Conservation (phyloP, 768 basidiomycete genomes). For the Tremella fuciformis region DNA sequence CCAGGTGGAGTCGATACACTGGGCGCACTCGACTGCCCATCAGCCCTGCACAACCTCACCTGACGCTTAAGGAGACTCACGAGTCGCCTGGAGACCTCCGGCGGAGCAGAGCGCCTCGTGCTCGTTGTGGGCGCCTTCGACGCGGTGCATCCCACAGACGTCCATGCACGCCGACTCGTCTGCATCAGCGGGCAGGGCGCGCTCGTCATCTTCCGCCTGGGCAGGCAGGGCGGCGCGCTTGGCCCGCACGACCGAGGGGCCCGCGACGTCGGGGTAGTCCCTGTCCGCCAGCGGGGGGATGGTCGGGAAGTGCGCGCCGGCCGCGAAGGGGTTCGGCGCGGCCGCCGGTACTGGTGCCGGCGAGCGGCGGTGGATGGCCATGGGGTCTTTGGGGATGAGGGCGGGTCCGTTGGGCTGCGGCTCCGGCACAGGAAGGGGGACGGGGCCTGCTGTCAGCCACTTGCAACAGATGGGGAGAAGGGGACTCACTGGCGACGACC, state of each 20-base stretch:
- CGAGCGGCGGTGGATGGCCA: constrained; percentile 27
- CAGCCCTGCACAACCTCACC: neutral
- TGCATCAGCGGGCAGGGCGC: neutral
- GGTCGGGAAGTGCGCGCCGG: neutral
- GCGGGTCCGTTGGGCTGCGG: constrained; percentile 7
- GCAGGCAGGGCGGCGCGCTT: neutral
- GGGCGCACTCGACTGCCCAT: constrained; percentile 37
- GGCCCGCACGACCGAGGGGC: too few relatives aligned
- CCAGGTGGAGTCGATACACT: constrained; percentile 44
- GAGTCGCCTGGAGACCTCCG: constrained; percentile 31
- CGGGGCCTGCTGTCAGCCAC: constrained; percentile 3
- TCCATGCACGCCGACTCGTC: constrained; percentile 20
- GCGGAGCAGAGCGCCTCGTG: constrained; percentile 36
- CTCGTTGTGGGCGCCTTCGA: constrained; percentile 34
- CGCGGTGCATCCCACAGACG: constrained; percentile 23
- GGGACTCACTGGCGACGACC: constrained; percentile 19
- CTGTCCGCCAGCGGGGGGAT: constrained; percentile 5
- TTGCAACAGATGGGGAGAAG: neutral
- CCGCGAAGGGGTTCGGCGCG: constrained; percentile 6
- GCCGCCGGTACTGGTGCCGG: constrained; percentile 3
- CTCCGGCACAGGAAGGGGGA: neutral
- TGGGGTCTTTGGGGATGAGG: constrained; percentile 25
- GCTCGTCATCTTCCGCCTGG: neutral
- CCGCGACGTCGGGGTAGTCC: neutral
- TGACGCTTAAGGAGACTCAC: constrained; percentile 26